Conservation (phyloP, 2,329 filamentous ascomycete species). For the Apiospora hydei region DNA sequence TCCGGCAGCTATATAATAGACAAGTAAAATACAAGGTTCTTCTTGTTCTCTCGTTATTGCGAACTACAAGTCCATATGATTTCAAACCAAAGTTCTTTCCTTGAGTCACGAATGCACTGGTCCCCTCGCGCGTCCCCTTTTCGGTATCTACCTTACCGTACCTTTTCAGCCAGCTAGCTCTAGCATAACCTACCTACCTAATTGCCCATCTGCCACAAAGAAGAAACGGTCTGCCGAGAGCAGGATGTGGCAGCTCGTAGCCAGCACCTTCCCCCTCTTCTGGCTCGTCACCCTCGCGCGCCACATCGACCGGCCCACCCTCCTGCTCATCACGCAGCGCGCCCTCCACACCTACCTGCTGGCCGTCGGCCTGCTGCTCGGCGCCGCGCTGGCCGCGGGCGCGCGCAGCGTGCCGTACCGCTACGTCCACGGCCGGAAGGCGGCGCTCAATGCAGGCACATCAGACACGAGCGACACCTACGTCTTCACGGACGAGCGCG, state of each 20-base stretch:
- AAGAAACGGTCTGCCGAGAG: neutral
- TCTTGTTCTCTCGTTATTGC: neutral
- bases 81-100: neutral
- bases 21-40: neutral
- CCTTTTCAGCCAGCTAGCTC: neutral
- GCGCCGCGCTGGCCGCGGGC: neutral
- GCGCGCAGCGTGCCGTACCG: neutral
- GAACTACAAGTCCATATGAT: neutral
- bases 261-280: neutral
- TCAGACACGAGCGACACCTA: neutral
- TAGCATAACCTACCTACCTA: neutral
- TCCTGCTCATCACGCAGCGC: conserved; percentile 4
- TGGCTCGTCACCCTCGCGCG: neutral
- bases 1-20: neutral
- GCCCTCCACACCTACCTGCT: conserved; percentile 9
- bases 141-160: neutral
- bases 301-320: neutral
- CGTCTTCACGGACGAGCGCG: neutral
- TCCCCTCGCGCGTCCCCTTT: neutral
- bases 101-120: neutral
- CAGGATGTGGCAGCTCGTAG: neutral
- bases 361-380: neutral
- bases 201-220: neutral
- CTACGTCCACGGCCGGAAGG: neutral
- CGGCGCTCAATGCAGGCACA: neutral